These are phyloP conservation scores for Hypoxylon cercidicola DNA, from an alignment of 495 filamentous ascomycete genomes.

Conservation along the genomic window DNA sequence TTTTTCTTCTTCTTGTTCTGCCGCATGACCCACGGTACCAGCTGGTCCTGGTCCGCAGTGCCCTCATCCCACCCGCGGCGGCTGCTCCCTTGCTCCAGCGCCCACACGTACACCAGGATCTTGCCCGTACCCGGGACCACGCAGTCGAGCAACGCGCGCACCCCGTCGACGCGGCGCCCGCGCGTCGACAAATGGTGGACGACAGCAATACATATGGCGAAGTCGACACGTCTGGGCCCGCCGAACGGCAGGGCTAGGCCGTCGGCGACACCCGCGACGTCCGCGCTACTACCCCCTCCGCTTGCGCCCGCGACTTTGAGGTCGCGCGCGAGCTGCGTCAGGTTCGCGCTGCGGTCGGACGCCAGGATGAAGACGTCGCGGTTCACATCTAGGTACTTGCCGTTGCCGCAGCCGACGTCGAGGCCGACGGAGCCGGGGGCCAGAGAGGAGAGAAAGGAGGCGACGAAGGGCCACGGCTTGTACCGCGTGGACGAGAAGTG, in stretches of 20 bases:
- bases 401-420: constrained; percentile 95
- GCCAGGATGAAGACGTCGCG: constrained; percentile 82
- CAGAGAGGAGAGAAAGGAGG: constrained; percentile 76
- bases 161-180: constrained; percentile 75
- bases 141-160: constrained; percentile 75
- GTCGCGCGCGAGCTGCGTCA: constrained; percentile 75
- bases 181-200: constrained; percentile 93
- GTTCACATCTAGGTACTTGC: constrained; percentile 91
- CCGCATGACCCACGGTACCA: constrained; percentile 94
- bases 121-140: constrained; percentile 67
- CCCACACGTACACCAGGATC: constrained; percentile 94
- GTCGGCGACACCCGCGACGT: constrained; percentile 72
- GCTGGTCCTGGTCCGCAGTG: constrained; percentile 82
- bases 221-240: constrained; percentile 77
- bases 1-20: constrained; percentile 47
- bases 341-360: constrained; percentile 84
- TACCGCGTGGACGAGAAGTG: constrained; percentile 97
- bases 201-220: constrained; percentile 94
- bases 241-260: constrained; percentile 72
- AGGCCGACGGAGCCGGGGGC: constrained; percentile 81
- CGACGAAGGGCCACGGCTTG: constrained; percentile 97
- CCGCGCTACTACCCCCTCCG: constrained; percentile 14
- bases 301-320: constrained; percentile 63
- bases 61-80: constrained; percentile 92
- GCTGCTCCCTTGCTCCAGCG: constrained; percentile 89